Base-by-base conservation (phyloP, 805 yeast species). In the Cyberlindnera petersonii region DNA sequence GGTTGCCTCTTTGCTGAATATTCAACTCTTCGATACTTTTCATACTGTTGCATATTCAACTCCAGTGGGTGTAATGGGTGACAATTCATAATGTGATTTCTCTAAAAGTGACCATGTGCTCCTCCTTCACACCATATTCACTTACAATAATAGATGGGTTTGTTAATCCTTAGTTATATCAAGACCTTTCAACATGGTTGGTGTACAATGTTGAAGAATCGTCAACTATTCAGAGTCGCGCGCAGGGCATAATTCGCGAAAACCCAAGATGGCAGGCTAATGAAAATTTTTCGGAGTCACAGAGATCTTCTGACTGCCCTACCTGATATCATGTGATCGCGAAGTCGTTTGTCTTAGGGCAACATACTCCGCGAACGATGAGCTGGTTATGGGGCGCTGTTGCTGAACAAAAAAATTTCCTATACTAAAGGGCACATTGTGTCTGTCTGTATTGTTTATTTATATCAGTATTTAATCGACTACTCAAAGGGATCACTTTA, bases 61-160 rank as follows among this genome's bases (percentile, higher is more conserved):
- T n/a, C n/a, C n/a, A n/a, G n/a, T n/a, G n/a, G n/a, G n/a, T n/a
- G n/a, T n/a, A n/a, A n/a, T n/a, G n/a, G n/a, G n/a, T n/a, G n/a
- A n/a, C n/a, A n/a, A n/a, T n/a, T n/a, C n/a, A n/a, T n/a, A n/a
- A n/a, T n/a, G n/a, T n/a, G n/a, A n/a, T n/a, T n/a, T n/a, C n/a
- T n/a, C n/a, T n/a, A n/a, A n/a, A n/a, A 3, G n/a, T 16, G 19
- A 16, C 27, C 31, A 31, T 37, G 19, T 24, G 26, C 10, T n/a
- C 9, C 33, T 22, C 33, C 6, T 15, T 17, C 14, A 17, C 28
- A 14, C 24, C 26, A 9, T 27, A n/a, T 26, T 33, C 46, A 52
- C 56, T 52, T 48, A 52, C 56, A 52, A 46, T 52, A 41, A 48
- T 46, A 17, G 26, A 29, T 46, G 53, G n/a, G 42, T 44, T 40